Evolutionary conservation across 2,329 filamentous ascomycete genomes (phyloP).

Genomic region (Metarhizium anisopliae): DNA sequence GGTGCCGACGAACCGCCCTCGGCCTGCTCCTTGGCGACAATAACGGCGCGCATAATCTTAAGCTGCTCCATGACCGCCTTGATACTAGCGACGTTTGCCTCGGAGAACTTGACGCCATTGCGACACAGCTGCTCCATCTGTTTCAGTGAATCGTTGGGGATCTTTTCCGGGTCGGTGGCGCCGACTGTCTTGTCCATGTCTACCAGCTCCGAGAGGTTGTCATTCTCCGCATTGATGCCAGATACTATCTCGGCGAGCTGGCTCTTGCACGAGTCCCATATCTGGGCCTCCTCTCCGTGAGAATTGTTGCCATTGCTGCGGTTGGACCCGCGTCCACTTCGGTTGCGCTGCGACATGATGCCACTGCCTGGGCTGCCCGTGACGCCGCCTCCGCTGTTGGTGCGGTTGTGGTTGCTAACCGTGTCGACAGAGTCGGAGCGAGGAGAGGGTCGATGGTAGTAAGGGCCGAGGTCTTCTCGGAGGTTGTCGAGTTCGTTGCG

Average conservation of each 20-base stretch:
- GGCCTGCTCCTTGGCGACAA: slow-evolving; percentile 33
- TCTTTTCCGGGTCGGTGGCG: slow-evolving; percentile 27
- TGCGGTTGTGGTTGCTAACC: slow-evolving; percentile 7
- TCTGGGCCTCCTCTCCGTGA: slow-evolving; percentile 33
- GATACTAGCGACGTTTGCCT: slow-evolving; percentile 27
- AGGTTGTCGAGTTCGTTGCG: slow-evolving; percentile 25
- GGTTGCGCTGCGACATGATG: slow-evolving; percentile 34
- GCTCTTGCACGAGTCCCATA: slow-evolving; percentile 32
- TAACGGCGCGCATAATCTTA: slow-evolving; percentile 31
- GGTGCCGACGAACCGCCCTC: slow-evolving; percentile 17
- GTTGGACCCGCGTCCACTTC: slow-evolving; percentile 34
- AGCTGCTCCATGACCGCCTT: slow-evolving; percentile 32
- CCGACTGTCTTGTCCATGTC: slow-evolving; percentile 32
- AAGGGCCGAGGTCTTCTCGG: slow-evolving; percentile 24
- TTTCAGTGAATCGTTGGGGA: slow-evolving; percentile 27
- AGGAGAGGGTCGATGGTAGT: slow-evolving; percentile 18
- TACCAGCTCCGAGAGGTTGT: slow-evolving; percentile 29
- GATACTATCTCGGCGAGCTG: slow-evolving; percentile 30
- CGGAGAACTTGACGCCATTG: slow-evolving; percentile 31
- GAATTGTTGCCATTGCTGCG: slow-evolving; percentile 31
- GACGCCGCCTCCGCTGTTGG: slow-evolving; percentile 8
- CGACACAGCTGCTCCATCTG: slow-evolving; percentile 34
- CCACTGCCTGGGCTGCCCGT: slow-evolving; percentile 1
- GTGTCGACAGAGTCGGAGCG: slow-evolving; percentile 5
- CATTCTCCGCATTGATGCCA: slow-evolving; percentile 33